phyloP scores from a whole-genome alignment of 495 filamentous ascomycete species.

The Geopyxis carbonaria region DNA sequence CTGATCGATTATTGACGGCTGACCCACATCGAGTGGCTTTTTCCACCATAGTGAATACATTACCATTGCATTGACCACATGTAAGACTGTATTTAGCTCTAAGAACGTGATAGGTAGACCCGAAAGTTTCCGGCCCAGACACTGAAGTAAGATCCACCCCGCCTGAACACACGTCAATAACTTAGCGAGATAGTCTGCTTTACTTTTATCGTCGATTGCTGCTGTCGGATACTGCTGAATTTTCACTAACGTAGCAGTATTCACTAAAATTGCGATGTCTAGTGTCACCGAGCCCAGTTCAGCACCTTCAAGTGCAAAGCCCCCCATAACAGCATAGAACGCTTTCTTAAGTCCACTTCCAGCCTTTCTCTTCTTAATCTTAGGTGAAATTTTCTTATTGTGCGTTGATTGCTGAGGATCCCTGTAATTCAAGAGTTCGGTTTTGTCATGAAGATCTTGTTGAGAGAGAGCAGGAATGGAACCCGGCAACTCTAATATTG shows the following conservation, averaged over 20 bases:
- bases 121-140: slow-evolving; percentile 16
- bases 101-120: slow-evolving; percentile 23
- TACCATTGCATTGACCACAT: slow-evolving; percentile 25
- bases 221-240: not conserved
- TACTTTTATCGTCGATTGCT: slow-evolving; percentile 9
- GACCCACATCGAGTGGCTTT: slow-evolving; percentile 5
- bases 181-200: slow-evolving; percentile 12
- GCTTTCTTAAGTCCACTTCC: slow-evolving; percentile 3
- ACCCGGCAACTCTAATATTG: too few species aligned
- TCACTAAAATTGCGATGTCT: not conserved
- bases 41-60: slow-evolving; percentile 20
- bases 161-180: slow-evolving; percentile 24
- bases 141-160: slow-evolving; percentile 26
- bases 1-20: not conserved
- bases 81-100: slow-evolving; percentile 27
- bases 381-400: too few species aligned
- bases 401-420: too few species aligned
- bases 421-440: too few species aligned
- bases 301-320: not conserved
- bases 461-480: not conserved
- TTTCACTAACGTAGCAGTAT: not conserved
- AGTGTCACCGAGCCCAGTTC: not conserved
- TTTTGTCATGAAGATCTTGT: too few species aligned
- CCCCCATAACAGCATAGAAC: slow-evolving; percentile 2
- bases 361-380: too few species aligned